Evolutionary conservation across 75 land plant genomes (phyloP).

Genomic region (Gnetum montanum): DNA sequence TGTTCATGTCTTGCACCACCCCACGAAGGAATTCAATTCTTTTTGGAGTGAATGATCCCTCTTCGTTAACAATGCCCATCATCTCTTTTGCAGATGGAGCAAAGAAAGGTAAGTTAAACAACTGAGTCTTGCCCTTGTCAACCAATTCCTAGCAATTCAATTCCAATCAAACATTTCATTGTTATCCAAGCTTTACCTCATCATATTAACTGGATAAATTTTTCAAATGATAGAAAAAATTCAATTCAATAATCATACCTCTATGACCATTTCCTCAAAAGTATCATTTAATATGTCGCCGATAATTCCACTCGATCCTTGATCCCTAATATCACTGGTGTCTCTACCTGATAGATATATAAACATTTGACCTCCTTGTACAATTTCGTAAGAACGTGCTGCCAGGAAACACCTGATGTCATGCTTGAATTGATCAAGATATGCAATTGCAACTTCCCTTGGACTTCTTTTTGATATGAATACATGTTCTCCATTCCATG

Average conservation of each 20-base stretch:
- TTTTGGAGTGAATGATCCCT: slow-evolving; percentile 11
- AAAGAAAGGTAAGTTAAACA: slow-evolving; percentile 15
- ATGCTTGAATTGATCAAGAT: slow-evolving; percentile 11
- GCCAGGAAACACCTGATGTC: slow-evolving; percentile 15
- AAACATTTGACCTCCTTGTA: slow-evolving; percentile 23
- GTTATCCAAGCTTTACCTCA: too few relatives aligned
- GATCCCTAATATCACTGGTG: not conserved
- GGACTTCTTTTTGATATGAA: slow-evolving; percentile 5
- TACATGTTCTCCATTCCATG: slow-evolving; percentile 16
- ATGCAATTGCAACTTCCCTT: slow-evolving; percentile 12
- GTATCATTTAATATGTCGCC: slow-evolving; percentile 26
- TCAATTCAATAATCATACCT: too few relatives aligned
- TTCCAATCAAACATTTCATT: too few relatives aligned
- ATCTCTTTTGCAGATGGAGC: slow-evolving; percentile 8
- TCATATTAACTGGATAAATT: too few relatives aligned
- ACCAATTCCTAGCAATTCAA: slow-evolving; percentile 10
- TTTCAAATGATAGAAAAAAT: too few relatives aligned
- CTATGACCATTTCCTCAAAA: slow-evolving; percentile 16
- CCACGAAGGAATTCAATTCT: not conserved
- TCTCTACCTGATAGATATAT: slow-evolving; percentile 4
- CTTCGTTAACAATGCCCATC: not conserved
- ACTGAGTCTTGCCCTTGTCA: not conserved
- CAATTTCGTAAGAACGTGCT: slow-evolving; percentile 24
- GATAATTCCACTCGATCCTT: not conserved
- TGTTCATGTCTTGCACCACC: not conserved